phyloP scores from a whole-genome alignment of 768 basidiomycete species.

The Tephrocybe sp. region DNA sequence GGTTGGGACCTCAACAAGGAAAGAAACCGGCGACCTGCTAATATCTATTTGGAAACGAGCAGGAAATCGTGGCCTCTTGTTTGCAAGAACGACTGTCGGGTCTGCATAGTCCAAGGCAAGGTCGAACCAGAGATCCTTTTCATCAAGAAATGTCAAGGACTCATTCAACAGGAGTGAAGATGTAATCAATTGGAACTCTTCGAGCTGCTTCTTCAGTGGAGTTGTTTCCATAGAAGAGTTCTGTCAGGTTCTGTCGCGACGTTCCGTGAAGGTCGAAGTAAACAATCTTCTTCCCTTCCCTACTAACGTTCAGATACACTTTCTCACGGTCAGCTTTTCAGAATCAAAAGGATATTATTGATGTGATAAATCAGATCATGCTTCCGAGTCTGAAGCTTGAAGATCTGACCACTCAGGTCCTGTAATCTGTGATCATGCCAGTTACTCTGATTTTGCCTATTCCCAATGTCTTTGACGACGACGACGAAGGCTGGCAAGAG shows the following conservation, averaged over 20 bases:
- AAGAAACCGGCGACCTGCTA: constrained; percentile 28
- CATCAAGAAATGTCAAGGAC: constrained; percentile 42
- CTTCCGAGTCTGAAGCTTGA: too few species aligned
- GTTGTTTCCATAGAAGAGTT: neutral
- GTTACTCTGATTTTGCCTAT: constrained; percentile 27
- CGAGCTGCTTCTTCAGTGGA: constrained; percentile 21
- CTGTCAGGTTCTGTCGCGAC: constrained; percentile 12
- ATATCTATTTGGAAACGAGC: constrained; percentile 36
- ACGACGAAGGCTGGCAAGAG: too few species aligned
- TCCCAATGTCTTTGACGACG: constrained; percentile 45
- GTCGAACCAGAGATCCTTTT: constrained; percentile 22
- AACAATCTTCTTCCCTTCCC: too few species aligned
- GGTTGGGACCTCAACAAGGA: constrained; percentile 31
- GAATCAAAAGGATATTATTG: neutral
- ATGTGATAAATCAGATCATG: neutral
- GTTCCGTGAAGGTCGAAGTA: too few species aligned
- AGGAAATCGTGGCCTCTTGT: constrained; percentile 18
- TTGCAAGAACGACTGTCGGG: constrained; percentile 11
- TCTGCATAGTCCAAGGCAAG: constrained; percentile 3
- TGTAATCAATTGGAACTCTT: constrained; percentile 61
- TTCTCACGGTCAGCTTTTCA: constrained; percentile 9
- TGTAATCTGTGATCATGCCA: constrained; percentile 8
- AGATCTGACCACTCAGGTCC: too few species aligned
- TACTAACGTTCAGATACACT: neutral
- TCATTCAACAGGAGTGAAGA: constrained; percentile 68